Percentiles rank a stretch among this genome's conserved stretches.
phyloP scores from a whole-genome alignment of 441 rosid species.

The Aquilaria agallochum region DNA sequence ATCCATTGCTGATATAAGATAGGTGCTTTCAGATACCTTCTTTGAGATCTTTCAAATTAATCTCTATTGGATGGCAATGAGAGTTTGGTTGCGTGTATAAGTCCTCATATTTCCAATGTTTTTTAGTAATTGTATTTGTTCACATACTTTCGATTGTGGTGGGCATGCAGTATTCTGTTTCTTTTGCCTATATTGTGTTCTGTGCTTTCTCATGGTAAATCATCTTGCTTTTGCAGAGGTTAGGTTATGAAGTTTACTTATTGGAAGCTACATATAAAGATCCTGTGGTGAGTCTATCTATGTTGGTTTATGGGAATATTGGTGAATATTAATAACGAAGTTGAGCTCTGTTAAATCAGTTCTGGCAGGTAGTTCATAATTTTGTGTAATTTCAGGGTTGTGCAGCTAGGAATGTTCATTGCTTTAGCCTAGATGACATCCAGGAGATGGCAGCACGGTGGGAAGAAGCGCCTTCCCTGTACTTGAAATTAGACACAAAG shows the following conservation, averaged over 20 bases:
- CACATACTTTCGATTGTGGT: neutral
- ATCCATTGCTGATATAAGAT: too few relatives aligned
- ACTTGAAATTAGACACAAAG: conserved; percentile 75
- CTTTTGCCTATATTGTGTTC: conserved; percentile 14
- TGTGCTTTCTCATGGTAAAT: conserved; percentile 1
- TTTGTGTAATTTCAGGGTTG: conserved; percentile 67
- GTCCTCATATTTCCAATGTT: too few relatives aligned
- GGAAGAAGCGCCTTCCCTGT: conserved; percentile 84
- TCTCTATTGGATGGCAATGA: too few relatives aligned
- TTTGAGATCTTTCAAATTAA: too few relatives aligned
- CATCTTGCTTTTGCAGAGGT: conserved; percentile 56
- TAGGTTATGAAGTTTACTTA: conserved; percentile 90
- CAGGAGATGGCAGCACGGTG: conserved; percentile 77
- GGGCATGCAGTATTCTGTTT: too few relatives aligned
- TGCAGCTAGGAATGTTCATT: conserved; percentile 93
- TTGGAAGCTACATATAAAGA: conserved; percentile 85
- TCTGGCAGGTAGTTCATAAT: conserved; percentile 6
- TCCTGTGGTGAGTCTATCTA: conserved; percentile 60
- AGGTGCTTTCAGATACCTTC: too few relatives aligned
- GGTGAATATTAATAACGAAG: too few relatives aligned
- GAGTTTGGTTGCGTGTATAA: too few relatives aligned
- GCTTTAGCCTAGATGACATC: conserved; percentile 74
- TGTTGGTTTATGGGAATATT: neutral
- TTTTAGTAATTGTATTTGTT: neutral
- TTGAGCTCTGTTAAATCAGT: neutral